These are phyloP conservation scores for Fraxinus angustifolia DNA, from an alignment of 305 asterid genomes.

Conservation along the genomic window DNA sequence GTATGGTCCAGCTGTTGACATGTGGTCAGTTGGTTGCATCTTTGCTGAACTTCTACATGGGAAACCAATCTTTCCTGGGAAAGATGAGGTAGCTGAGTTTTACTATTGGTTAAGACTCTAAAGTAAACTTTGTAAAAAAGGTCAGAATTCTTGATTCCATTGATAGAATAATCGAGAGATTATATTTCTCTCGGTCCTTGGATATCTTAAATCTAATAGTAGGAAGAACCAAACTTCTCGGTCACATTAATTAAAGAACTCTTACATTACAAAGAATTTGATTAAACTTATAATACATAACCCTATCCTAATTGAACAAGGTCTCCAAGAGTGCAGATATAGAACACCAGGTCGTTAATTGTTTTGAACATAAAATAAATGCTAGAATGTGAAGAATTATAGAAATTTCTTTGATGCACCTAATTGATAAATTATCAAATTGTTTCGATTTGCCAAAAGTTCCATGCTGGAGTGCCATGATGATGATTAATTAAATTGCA, in stretches of 20 bases:
- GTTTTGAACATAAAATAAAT: neutral
- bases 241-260: neutral
- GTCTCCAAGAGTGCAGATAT: neutral
- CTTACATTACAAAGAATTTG: neutral
- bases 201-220: neutral
- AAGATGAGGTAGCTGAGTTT: constrained; percentile 74
- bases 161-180: neutral
- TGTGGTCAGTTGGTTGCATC: constrained; percentile 99
- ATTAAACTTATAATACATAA: neutral
- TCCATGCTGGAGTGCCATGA: neutral
- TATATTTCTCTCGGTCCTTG: neutral
- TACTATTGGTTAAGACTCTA: constrained; percentile 22
- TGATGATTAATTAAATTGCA: neutral
- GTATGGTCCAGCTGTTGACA: constrained; percentile 95
- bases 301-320: neutral
- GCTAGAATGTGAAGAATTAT: neutral
- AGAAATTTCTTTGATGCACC: neutral
- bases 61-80: constrained; percentile 91
- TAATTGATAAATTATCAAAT: neutral
- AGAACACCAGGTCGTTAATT: neutral
- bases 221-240: neutral
- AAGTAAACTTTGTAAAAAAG: neutral
- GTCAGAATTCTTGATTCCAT: constrained; percentile 1
- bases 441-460: neutral
- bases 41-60: constrained; percentile 93